These are phyloP conservation scores for Didymella sp. DNA, from an alignment of 2,329 filamentous ascomycete species.

Conservation along the genomic window DNA sequence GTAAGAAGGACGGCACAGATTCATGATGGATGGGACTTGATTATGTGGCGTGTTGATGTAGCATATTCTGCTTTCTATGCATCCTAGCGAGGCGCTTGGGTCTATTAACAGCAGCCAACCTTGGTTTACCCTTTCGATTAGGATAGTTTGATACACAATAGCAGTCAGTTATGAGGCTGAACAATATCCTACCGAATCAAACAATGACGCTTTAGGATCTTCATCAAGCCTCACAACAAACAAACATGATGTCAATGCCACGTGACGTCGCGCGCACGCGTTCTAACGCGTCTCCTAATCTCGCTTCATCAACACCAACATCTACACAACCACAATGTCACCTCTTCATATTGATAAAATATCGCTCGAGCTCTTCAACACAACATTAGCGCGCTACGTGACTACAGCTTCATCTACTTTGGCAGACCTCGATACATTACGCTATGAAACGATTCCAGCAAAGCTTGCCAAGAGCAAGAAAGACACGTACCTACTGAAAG, in stretches of 20 bases:
- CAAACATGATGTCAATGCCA: not conserved
- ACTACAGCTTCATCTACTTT: constrained; percentile 37
- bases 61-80: not conserved
- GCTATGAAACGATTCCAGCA: constrained; percentile 42
- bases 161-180: not conserved
- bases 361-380: constrained; percentile 26
- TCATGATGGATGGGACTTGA: no score
- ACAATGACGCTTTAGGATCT: not conserved
- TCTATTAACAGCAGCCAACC: not conserved
- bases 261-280: constrained; percentile 7
- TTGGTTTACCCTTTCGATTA: not conserved
- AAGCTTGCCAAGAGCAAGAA: constrained; percentile 25
- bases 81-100: constrained; percentile 3
- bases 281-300: constrained; percentile 1
- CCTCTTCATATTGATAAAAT: constrained; percentile 25
- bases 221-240: not conserved
- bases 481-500: constrained; percentile 29
- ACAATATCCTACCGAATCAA: not conserved
- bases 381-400: constrained; percentile 36
- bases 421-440: constrained; percentile 40
- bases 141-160: not conserved
- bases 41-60: not conserved
- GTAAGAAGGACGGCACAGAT: constrained; percentile 1
- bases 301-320: constrained; percentile 1
- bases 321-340: constrained; percentile 13